phyloP scores from a whole-genome alignment of 192 early-diverging fungal species.

The Backusella mclennaniae region DNA sequence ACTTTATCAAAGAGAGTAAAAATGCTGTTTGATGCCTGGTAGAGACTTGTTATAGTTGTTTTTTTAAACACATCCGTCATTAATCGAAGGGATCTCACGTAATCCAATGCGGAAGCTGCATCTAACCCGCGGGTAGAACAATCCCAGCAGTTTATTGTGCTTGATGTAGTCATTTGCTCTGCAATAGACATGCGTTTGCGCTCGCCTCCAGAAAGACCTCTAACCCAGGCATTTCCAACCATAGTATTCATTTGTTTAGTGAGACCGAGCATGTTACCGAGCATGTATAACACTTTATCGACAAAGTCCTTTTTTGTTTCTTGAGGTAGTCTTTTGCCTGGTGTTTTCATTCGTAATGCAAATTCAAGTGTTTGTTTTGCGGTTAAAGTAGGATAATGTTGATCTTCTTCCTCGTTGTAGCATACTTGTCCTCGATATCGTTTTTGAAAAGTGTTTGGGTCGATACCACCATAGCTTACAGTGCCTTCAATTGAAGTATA shows the following conservation, averaged over 20 bases:
- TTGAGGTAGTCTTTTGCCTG: conserved; percentile 48
- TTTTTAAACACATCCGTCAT: conserved; percentile 67
- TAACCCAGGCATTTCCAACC: conserved; percentile 73
- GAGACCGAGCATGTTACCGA: conserved; percentile 49
- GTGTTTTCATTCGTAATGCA: conserved; percentile 72
- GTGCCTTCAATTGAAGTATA: conserved; percentile 53
- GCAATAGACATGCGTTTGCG: conserved; percentile 76
- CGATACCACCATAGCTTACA: conserved; percentile 67
- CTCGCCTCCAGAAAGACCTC: conserved; percentile 75
- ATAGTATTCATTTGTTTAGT: conserved; percentile 66
- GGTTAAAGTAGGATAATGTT: conserved; percentile 76
- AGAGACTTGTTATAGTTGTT: conserved; percentile 53
- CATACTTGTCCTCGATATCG: conserved; percentile 71
- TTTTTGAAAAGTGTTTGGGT: conserved; percentile 51
- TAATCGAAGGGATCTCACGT: conserved; percentile 68
- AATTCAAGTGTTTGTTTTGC: conserved; percentile 78
- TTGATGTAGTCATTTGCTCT: conserved; percentile 65
- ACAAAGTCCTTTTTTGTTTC: conserved; percentile 49
- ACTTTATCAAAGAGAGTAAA: conserved; percentile 71
- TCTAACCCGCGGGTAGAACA: conserved; percentile 71
- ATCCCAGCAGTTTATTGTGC: conserved; percentile 58
- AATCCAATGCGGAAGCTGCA: conserved; percentile 78
- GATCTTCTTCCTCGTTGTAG: conserved; percentile 81
- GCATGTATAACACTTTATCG: conserved; percentile 42
- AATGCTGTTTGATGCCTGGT: conserved; percentile 75